A percentile compares a stretch with the other conserved stretches of the same genome.
Conservation (phyloP, 257 asterid genomes). For the Coffea canephora region DNA sequence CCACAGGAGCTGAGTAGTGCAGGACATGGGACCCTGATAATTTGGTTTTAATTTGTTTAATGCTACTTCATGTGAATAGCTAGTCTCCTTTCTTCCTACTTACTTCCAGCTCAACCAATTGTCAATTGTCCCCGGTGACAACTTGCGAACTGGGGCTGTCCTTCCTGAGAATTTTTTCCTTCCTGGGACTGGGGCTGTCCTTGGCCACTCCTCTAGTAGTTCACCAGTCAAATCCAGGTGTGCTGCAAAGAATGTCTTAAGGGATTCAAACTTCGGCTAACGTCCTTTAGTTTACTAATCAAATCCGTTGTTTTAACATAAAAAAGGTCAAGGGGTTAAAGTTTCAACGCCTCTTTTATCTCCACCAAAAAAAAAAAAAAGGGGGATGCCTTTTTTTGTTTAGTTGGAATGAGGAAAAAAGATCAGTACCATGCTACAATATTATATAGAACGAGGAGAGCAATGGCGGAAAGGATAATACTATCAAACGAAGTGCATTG, state of each 20-base stretch:
- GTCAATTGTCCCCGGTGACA: neutral
- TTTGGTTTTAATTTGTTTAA: neutral
- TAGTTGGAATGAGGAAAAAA: neutral
- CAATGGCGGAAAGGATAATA: neutral
- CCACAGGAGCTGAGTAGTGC: conserved; percentile 17
- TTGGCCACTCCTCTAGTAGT: neutral
- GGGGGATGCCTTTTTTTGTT: neutral
- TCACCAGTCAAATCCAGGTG: neutral
- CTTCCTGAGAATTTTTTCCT: neutral
- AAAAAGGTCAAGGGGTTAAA: neutral
- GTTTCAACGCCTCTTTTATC: neutral
- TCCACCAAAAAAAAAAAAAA: neutral
- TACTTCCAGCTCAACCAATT: conserved; percentile 18
- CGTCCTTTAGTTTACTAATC: neutral
- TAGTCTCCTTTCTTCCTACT: neutral
- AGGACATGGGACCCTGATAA: conserved; percentile 1
- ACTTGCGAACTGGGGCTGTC: neutral
- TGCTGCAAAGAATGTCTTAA: neutral
- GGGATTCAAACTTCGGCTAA: neutral
- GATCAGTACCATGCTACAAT: neutral
- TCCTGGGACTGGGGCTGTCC: neutral
- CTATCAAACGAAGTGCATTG: neutral
- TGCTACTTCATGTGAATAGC: neutral
- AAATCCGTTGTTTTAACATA: neutral
- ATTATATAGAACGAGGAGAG: neutral